Percentiles rank a stretch among this genome's conserved stretches.
phyloP scores from a whole-genome alignment of 208 protist species.

The Acanthamoeba royreba region DNA sequence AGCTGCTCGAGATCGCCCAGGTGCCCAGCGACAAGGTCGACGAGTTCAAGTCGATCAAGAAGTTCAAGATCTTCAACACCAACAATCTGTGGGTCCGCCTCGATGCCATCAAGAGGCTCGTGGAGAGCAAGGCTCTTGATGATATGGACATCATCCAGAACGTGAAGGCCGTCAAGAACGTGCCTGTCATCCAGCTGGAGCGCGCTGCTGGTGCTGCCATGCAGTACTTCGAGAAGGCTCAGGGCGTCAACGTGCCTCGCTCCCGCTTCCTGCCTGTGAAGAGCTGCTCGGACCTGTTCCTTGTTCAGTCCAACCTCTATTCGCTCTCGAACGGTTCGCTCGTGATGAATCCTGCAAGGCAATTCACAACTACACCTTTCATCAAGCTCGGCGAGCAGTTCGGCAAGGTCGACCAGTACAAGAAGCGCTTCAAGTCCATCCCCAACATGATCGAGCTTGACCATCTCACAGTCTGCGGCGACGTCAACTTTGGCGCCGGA shows the following conservation, averaged over 20 bases:
- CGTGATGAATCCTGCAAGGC: background rate
- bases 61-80: slow-evolving; percentile 98
- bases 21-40: slow-evolving; percentile 78
- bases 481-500: slow-evolving; percentile 78
- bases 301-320: slow-evolving; percentile 94
- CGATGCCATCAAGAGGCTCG: slow-evolving; percentile 78
- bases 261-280: slow-evolving; percentile 98
- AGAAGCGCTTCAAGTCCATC: slow-evolving; percentile 50
- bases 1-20: slow-evolving; percentile 86
- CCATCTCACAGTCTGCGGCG: slow-evolving; percentile 78
- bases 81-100: slow-evolving; percentile 99
- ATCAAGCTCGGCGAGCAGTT: slow-evolving; percentile 80
- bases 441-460: slow-evolving; percentile 75
- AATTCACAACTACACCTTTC: slow-evolving; percentile 63
- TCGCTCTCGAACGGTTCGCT: slow-evolving; percentile 76
- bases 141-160: slow-evolving; percentile 86
- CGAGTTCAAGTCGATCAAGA: slow-evolving; percentile 94
- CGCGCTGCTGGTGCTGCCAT: slow-evolving; percentile 93
- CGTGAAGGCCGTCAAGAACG: slow-evolving; percentile 48
- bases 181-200: slow-evolving; percentile 83
- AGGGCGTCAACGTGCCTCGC: slow-evolving; percentile 91
- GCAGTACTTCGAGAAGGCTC: slow-evolving; percentile 84
- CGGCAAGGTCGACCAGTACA: slow-evolving; percentile 65
- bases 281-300: slow-evolving; percentile 92
- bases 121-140: slow-evolving; percentile 49